Base-by-base conservation (phyloP, 805 yeast species). In the Scheffersomyces coipomensis region DNA sequence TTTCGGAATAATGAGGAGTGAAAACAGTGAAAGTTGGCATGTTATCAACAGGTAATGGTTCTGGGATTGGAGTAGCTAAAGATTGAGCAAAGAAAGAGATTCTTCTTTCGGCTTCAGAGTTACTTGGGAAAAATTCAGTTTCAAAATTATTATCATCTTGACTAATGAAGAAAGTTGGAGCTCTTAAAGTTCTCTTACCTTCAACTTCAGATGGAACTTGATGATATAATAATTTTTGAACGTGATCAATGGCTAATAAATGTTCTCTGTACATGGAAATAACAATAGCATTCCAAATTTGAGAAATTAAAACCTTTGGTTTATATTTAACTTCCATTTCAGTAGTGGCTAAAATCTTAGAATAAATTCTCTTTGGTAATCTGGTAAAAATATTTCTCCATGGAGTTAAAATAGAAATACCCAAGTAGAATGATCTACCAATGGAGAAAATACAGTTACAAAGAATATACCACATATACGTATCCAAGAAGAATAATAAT, bases 211-310 rank as follows among this genome's bases (percentile, higher is more conserved):
- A 84, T 40, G 99, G 98, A 58, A 93, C 98, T 76, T 93, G 99
- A 66, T 93, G 99, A 68, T 93, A 93, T 52, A 93, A 78, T 66
- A 93, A 78, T 73, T 88, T 91, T 73, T 93, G 99, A 48, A 93
- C 99, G 64, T 93, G 99, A 66, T 93, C 99, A 66, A 95, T 91
- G 21, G 99, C 98, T 53, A 93, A 73, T 66, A 93, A 75, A 68
- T 93, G 99, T 72, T 93, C 99, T 76, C 99, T 88, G 83, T 93
- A 95, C 99, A 93, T 93, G 43, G 99, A 91, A 55, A 93, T 93
- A 51, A 93, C 95, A 68, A 93, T 86, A 39, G 99, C 99, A 64
- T 93, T 93, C 99, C 99, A 93, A 54, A 95, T 91, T 75, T 93
- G 99, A 30, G 97, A 89, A 56, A 93, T 91, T 64, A 93, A 77